These are phyloP conservation scores for Prillingera fragicola DNA, from an alignment of 1,284 basidiomycete species.

Conservation along the genomic window DNA sequence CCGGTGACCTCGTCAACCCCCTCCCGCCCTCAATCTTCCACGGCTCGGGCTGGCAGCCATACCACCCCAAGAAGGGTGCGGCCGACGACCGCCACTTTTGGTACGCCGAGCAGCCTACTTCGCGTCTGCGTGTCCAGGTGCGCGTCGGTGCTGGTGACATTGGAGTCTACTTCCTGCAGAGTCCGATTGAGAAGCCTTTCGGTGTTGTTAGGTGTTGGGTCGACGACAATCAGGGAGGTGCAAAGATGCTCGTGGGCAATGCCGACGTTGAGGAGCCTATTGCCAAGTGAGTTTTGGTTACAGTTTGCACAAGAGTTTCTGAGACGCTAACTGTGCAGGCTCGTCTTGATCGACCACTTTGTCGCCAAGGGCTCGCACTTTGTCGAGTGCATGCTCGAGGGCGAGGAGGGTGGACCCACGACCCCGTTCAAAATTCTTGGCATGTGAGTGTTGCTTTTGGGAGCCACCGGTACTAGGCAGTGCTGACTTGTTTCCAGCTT, in stretches of 20 bases:
- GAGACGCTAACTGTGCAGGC: conserved; percentile 42
- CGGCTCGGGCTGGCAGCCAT: conserved; percentile 78
- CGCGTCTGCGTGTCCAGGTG: conserved; percentile 41
- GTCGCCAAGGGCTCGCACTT: conserved; percentile 72
- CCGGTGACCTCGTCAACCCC: conserved; percentile 91
- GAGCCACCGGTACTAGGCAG: background rate
- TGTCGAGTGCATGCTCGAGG: conserved; percentile 69
- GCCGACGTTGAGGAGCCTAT: conserved; percentile 35
- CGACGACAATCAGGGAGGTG: conserved; percentile 49
- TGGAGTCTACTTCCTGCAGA: conserved; percentile 48
- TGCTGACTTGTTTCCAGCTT: background rate
- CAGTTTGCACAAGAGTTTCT: background rate
- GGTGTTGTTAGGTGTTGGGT: conserved; percentile 49
- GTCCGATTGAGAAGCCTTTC: conserved; percentile 41
- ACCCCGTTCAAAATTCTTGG: conserved; percentile 74
- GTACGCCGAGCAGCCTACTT: conserved; percentile 57
- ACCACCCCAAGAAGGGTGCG: conserved; percentile 59
- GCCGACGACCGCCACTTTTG: conserved; percentile 70
- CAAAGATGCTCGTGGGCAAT: conserved; percentile 44
- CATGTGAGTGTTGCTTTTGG: conserved; percentile 48
- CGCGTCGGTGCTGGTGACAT: conserved; percentile 48
- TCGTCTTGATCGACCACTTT: conserved; percentile 67
- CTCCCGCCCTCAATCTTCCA: conserved; percentile 81
- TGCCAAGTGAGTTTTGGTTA: conserved; percentile 17
- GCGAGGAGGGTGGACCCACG: conserved; percentile 62